A percentile compares a stretch with the other conserved stretches of the same genome.
These are phyloP conservation scores for Grifola frondosa DNA, from an alignment of 1,284 basidiomycete species.

Conservation along the genomic window DNA sequence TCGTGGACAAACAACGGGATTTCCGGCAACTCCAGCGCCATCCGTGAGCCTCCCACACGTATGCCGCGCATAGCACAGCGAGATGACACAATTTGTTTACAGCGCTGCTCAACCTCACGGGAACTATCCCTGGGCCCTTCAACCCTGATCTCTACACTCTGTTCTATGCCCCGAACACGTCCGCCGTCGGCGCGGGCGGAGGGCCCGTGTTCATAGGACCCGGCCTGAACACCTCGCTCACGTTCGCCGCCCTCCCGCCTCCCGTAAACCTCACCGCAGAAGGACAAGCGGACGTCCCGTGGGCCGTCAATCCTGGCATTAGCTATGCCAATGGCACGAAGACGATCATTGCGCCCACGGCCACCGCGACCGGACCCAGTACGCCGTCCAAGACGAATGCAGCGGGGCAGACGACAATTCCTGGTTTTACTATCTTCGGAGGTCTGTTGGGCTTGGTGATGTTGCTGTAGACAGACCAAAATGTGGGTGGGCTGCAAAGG, in stretches of 20 bases:
- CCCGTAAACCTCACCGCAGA: slow-evolving; percentile 43
- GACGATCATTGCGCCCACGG: slow-evolving; percentile 12
- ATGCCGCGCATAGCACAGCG: too few species aligned
- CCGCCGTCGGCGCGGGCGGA: slow-evolving; percentile 39
- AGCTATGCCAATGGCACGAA: slow-evolving; percentile 22
- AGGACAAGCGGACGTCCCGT: slow-evolving; percentile 22
- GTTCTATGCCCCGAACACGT: slow-evolving; percentile 42
- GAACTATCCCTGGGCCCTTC: slow-evolving; percentile 30
- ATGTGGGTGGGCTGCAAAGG: too few species aligned
- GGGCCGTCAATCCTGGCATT: slow-evolving; percentile 20
- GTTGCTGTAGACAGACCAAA: too few species aligned
- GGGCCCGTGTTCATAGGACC: slow-evolving; percentile 39
- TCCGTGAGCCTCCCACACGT: slow-evolving; percentile 19
- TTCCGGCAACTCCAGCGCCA: slow-evolving; percentile 19
- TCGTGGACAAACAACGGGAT: slow-evolving; percentile 40
- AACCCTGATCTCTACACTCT: slow-evolving; percentile 39
- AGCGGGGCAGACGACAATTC: too few species aligned
- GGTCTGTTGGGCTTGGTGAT: too few species aligned
- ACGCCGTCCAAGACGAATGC: too few species aligned
- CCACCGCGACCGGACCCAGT: slow-evolving; percentile 6
- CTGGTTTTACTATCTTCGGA: too few species aligned
- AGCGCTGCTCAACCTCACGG: slow-evolving; percentile 32
- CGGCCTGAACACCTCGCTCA: slow-evolving; percentile 37
- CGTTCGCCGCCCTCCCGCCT: slow-evolving; percentile 31
- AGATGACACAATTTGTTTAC: slow-evolving; percentile 12